Conservation (phyloP, 768 basidiomycete species). For the Leccinum sublutescens region DNA sequence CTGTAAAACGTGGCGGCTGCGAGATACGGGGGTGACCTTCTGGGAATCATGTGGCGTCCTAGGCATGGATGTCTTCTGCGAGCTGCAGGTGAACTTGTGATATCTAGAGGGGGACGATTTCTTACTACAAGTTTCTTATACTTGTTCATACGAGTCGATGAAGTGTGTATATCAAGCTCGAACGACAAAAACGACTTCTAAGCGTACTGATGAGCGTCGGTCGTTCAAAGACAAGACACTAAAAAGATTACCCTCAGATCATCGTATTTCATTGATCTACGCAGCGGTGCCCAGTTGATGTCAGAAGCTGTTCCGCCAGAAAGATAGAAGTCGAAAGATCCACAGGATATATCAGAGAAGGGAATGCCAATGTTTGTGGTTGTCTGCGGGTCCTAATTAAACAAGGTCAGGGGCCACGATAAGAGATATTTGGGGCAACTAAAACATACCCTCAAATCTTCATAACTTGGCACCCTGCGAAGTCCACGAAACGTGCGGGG, state of each 20-base stretch:
- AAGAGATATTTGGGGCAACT: too few species aligned
- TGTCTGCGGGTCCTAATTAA: not conserved
- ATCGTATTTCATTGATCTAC: not conserved
- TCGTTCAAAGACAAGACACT: not conserved
- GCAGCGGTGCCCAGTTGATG: not conserved
- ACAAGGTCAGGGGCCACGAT: not conserved
- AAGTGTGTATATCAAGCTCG: not conserved
- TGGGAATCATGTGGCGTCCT: not conserved
- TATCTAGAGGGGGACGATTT: not conserved
- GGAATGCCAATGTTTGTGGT: not conserved
- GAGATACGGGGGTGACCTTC: not conserved
- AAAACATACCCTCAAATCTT: constrained; percentile 18
- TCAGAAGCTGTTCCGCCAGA: not conserved
- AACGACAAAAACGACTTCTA: constrained; percentile 9
- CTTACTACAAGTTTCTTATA: constrained; percentile 6
- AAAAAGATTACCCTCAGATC: not conserved
- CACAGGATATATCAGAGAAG: not conserved
- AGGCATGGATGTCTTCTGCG: not conserved
- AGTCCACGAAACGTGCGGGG: constrained; percentile 5
- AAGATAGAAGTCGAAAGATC: not conserved
- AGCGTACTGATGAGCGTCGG: not conserved
- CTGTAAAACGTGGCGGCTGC: constrained; percentile 2
- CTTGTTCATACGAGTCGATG: constrained; percentile 1
- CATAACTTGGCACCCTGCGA: constrained; percentile 17
- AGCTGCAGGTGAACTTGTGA: not conserved